Base-by-base conservation (phyloP, 352 stramenopile species). In the Phytophthora tentaculata region DNA sequence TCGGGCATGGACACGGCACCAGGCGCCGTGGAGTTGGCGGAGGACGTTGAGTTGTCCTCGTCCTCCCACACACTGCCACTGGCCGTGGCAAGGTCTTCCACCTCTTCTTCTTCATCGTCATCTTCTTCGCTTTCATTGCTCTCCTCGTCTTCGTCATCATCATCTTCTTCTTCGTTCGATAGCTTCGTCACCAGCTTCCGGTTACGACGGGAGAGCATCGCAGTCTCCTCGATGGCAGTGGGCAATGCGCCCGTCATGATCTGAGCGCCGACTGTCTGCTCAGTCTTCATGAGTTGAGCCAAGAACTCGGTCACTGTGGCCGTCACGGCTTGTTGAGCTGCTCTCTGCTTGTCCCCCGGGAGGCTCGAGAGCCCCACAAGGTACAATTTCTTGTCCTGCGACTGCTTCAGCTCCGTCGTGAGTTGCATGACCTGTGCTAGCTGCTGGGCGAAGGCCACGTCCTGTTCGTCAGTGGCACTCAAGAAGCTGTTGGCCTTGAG, bases 1-100 rank as follows among this genome's bases (percentile, higher is more conserved):
- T 90, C 84, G 12, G 81, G 62, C 48, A 92, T 76, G 19, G 69
- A 80, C 13, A 88, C 35, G 13, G 72, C 59, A 24, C 68, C 77
- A n/a, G 37, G 20, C 22, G 52, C 61, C 12, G 74, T 82, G 5
- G 44, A 45, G 58, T 80, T 83, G 37, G 52, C 43, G 6, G 45
- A 51, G 29, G 50, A 67, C 0, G 63, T 76, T n/a, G 67, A 53
- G 29, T 76, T 64, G 55, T 60, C 59, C 35, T 67, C 57, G 20
- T 71, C 53, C 26, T 70, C 59, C 64, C 52, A 62, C 52, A 51
- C 55, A 56, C 60, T 73, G 55, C 60, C 61, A 58, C 68, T 76
- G 28, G 64, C 56, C 19, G 67, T 60, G 16, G 41, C 56, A 26
- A 77, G 50, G 1, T 79, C 54, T 22, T 55, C 41, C 12, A 52